Percentiles rank a stretch among this genome's conserved stretches.
These are phyloP conservation scores for Marchantia polymorpha DNA, from an alignment of 225 moss, liverwort and hornwort genomes.

Conservation along the genomic window DNA sequence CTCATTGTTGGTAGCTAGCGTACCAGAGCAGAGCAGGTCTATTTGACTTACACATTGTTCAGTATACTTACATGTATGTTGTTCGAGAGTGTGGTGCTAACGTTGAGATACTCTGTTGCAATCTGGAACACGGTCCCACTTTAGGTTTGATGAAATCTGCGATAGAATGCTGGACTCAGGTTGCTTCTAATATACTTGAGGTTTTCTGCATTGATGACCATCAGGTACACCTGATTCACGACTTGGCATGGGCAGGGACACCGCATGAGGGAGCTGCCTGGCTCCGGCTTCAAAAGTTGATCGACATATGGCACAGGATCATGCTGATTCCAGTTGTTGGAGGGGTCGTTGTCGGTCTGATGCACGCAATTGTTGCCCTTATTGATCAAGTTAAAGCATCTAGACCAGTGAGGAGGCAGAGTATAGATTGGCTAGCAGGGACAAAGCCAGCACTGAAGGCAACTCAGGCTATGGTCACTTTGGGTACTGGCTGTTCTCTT, in stretches of 20 bases:
- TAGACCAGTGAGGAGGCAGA: conserved; percentile 42
- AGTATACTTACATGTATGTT: too few species aligned
- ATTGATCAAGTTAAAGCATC: conserved; percentile 57
- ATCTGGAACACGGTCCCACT: neutral
- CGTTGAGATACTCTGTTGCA: neutral
- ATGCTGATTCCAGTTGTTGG: conserved; percentile 77
- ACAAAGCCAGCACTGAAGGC: conserved; percentile 68
- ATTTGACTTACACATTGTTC: too few species aligned
- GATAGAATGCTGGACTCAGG: neutral
- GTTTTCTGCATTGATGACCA: neutral
- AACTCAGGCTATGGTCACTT: conserved; percentile 73
- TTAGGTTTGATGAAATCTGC: neutral
- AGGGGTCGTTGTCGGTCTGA: conserved; percentile 80
- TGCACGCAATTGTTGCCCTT: conserved; percentile 62
- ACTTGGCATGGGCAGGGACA: conserved; percentile 80
- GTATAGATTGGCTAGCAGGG: conserved; percentile 71
- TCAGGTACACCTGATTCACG: conserved; percentile 79
- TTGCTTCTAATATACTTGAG: neutral
- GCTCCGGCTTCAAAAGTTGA: conserved; percentile 76
- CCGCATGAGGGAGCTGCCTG: conserved; percentile 83
- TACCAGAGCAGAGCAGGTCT: neutral
- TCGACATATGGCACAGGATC: conserved; percentile 76
- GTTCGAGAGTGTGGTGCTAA: neutral
- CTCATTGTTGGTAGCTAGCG: neutral
- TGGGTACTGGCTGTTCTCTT: conserved; percentile 81